Evolutionary conservation across 2,329 filamentous ascomycete species (phyloP), one percentile per base, ranked within the genome.

Genomic region (Paraphoma chrysanthemicola): DNA sequence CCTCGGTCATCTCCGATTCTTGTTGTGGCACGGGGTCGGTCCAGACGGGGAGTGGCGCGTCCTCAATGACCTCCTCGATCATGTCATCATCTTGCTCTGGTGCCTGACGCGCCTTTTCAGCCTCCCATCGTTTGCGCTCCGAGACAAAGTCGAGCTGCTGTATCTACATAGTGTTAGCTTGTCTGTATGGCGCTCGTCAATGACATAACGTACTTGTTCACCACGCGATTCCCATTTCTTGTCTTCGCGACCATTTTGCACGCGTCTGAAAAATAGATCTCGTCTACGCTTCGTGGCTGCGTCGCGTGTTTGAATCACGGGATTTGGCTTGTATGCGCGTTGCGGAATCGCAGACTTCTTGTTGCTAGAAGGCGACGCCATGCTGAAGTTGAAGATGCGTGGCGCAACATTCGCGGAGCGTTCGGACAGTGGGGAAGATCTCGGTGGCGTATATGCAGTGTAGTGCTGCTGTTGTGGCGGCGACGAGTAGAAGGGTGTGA

Each of bases 231-330:
- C 77, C 76, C 79, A 83, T 46, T 76, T 74, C 68, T 72, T 73
- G 5, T 83, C 80, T 4, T 83, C 81, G 42, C 81, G 68, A 2
- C 69, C 69, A 42, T 77, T 76, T 48, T 78, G 70, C 10, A 83
- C 78, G 51, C 79, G 90, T 69, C 87, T 86, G 56, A 94, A 78
- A 66, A 94, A 94, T 53, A 90, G 79, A 31, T 85, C 84, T 45
- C 90, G 81, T 54, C 91, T 80, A 51, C 84, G 81, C 70, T 91
- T 88, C 53, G 87, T 85, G 0, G 82, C 81, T 16, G 85, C 86
- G 70, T 92, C 78, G 48, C 86, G 82, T 57, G 78, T 84, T 62
- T 85, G 83, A 16, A 88, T 77, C 6, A 90, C 67, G 0, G 88
- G 90, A 59, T 90, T 91, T 36, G 83, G 81, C 57, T 89, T 89